Evolutionary conservation across 2,329 filamentous ascomycete species (phyloP).

Genomic region (Botrytis squamosa): DNA sequence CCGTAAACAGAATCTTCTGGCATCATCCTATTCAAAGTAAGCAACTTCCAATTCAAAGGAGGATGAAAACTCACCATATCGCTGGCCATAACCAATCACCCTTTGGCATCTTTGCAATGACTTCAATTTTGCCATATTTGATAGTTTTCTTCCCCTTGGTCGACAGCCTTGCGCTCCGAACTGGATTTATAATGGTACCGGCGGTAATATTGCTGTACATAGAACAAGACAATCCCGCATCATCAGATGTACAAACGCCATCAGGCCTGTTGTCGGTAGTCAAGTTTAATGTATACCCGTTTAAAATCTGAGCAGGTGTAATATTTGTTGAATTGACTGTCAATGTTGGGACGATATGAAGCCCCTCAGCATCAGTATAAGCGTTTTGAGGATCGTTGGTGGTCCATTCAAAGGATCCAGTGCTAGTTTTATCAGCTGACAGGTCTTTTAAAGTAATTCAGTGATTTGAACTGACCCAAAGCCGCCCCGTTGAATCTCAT

Average conservation of each 20-base stretch:
- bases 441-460: neutral
- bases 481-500: constrained; percentile 43
- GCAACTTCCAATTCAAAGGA: neutral
- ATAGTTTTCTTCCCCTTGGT: constrained; percentile 49
- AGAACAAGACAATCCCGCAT: constrained; percentile 42
- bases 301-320: constrained; percentile 42
- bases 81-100: constrained; percentile 57
- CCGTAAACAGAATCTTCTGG: constrained; percentile 50
- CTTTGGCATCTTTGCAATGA: constrained; percentile 51
- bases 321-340: constrained; percentile 45
- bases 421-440: constrained; percentile 33
- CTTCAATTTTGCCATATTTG: constrained; percentile 52
- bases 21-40: constrained; percentile 46
- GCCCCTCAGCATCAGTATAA: constrained; percentile 48
- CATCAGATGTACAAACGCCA: constrained; percentile 45
- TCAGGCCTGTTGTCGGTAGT: constrained; percentile 36
- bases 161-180: constrained; percentile 49
- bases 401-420: constrained; percentile 56
- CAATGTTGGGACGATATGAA: constrained; percentile 56
- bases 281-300: constrained; percentile 48
- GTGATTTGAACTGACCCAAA: constrained; percentile 16
- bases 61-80: constrained; percentile 34
- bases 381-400: constrained; percentile 49
- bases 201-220: constrained; percentile 43
- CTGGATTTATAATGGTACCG: constrained; percentile 50